Evolutionary conservation across 179 eudicot species (phyloP).

Genomic region (Actinidia polygama): DNA sequence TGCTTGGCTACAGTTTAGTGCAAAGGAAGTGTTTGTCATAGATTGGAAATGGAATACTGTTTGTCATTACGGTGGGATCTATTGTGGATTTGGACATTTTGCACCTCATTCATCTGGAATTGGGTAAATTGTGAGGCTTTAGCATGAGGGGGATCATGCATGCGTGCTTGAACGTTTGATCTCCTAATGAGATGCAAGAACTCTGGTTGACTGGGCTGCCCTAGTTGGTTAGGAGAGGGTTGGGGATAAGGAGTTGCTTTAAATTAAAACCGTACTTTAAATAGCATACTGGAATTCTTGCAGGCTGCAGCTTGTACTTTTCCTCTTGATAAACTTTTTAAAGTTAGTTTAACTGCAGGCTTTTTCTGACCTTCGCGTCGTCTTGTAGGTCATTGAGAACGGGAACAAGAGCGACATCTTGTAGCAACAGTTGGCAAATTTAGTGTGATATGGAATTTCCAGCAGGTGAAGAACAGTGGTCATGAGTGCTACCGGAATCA

Average conservation of each 20-base stretch:
- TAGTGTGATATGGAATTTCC: constrained; percentile 89
- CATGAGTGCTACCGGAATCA: constrained; percentile 83
- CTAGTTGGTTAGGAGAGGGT: not conserved
- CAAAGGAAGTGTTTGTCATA: too few species aligned
- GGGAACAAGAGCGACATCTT: constrained; percentile 91
- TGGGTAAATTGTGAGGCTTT: too few species aligned
- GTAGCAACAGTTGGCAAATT: constrained; percentile 87
- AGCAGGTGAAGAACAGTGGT: constrained; percentile 87
- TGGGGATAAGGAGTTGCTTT: not conserved
- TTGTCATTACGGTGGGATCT: too few species aligned
- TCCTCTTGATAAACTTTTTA: not conserved
- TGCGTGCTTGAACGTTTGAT: too few species aligned
- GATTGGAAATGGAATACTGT: not conserved
- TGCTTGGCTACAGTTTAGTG: not conserved
- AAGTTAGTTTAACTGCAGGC: not conserved
- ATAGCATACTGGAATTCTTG: not conserved
- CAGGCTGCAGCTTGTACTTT: not conserved
- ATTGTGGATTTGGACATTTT: not conserved
- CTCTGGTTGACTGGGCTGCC: not conserved
- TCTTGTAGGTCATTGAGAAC: constrained; percentile 77
- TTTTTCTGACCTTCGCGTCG: not conserved
- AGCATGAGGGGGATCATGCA: too few species aligned
- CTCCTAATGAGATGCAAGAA: too few species aligned
- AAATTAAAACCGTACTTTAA: not conserved
- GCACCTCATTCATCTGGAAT: not conserved